A percentile compares a stretch with the other conserved stretches of the same genome.
Evolutionary conservation across 495 filamentous ascomycete genomes (phyloP).

Genomic region (Rhypophila decipiens): DNA sequence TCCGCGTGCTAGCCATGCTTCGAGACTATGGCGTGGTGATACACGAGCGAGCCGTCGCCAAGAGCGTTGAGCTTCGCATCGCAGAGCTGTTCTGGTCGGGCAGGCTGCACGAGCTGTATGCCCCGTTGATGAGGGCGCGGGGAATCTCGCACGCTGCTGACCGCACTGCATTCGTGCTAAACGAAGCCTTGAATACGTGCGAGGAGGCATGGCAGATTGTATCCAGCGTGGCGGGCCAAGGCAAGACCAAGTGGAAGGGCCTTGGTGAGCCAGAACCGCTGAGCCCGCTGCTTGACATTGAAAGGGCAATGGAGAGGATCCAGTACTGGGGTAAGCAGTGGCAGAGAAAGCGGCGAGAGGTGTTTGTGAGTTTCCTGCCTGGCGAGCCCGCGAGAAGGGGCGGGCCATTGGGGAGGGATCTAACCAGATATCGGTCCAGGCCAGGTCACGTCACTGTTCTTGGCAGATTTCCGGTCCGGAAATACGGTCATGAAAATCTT

Average conservation of each 20-base stretch:
- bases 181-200: constrained; percentile 20
- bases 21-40: constrained; percentile 17
- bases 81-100: constrained; percentile 11
- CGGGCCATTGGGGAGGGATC: too few relatives aligned
- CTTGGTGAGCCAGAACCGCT: neutral
- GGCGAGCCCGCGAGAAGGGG: too few relatives aligned
- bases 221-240: neutral
- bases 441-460: too few relatives aligned
- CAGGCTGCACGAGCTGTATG: neutral
- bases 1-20: constrained; percentile 20
- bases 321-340: too few relatives aligned
- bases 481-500: too few relatives aligned
- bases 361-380: too few relatives aligned
- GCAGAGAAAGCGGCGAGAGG: too few relatives aligned
- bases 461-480: too few relatives aligned
- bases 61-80: constrained; percentile 14
- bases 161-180: constrained; percentile 16
- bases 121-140: neutral
- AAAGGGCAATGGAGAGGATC: too few relatives aligned
- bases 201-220: constrained; percentile 22
- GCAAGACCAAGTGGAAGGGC: neutral
- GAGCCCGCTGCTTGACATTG: neutral
- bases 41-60: neutral
- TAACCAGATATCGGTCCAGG: too few relatives aligned
- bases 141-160: neutral